Evolutionary conservation across 495 filamentous ascomycete species (phyloP).

Genomic region (Pyrenopolyporus hunteri): DNA sequence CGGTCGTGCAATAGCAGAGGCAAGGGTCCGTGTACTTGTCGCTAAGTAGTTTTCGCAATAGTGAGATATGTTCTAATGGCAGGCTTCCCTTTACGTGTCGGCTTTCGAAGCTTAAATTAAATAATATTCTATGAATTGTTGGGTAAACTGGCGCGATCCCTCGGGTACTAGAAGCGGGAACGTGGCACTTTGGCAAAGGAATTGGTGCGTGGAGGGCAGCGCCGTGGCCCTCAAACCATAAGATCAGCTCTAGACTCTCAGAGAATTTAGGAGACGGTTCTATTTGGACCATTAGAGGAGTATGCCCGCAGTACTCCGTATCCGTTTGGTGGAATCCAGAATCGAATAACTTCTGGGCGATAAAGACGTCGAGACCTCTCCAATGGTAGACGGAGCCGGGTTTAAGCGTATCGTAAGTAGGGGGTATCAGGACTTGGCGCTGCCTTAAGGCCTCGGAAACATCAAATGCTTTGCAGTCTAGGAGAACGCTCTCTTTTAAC

Average conservation of each 20-base stretch:
- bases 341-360: slow-evolving; percentile 16
- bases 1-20: slow-evolving; percentile 6
- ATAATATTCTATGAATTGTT: not conserved
- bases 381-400: slow-evolving; percentile 9
- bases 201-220: slow-evolving; percentile 1
- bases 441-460: slow-evolving; percentile 2
- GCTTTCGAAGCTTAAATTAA: not conserved
- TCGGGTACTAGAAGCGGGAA: not conserved
- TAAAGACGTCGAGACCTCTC: not conserved
- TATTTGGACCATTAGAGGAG: not conserved
- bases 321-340: slow-evolving; percentile 1
- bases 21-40: slow-evolving; percentile 1
- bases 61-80: not conserved
- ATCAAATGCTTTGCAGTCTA: slow-evolving; percentile 16
- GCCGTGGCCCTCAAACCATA: slow-evolving; percentile 18
- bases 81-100: too few species aligned
- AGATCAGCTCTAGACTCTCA: not conserved
- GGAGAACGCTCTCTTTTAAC: not conserved
- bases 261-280: not conserved
- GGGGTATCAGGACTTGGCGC: not conserved
- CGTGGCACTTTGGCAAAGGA: not conserved
- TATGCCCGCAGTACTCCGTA: not conserved
- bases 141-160: not conserved
- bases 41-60: not conserved
- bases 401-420: not conserved